These are phyloP conservation scores for Phoenix dactylifera DNA, from an alignment of 176 grass and related monocot genomes.

Conservation along the genomic window DNA sequence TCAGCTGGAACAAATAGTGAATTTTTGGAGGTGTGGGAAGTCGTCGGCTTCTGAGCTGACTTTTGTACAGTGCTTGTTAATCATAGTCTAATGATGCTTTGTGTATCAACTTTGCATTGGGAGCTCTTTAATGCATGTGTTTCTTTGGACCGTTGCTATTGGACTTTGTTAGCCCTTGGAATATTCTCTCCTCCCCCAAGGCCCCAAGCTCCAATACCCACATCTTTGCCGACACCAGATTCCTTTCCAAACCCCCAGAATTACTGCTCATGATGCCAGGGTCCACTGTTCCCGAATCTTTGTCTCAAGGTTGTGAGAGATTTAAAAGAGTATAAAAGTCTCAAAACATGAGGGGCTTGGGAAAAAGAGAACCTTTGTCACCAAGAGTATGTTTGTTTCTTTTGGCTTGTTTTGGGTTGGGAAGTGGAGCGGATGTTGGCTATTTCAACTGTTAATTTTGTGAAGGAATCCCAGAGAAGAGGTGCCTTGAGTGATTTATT, in stretches of 20 bases:
- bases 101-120: not conserved
- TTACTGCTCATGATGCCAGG: not conserved
- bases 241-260: conserved; percentile 5
- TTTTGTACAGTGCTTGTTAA: too few species aligned
- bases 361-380: too few species aligned
- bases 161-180: not conserved
- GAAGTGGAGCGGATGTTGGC: too few species aligned
- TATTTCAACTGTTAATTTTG: too few species aligned
- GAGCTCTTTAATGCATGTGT: not conserved
- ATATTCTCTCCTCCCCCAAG: conserved; percentile 6
- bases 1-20: too few species aligned
- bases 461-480: too few species aligned
- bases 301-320: not conserved
- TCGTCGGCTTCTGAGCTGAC: too few species aligned
- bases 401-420: too few species aligned
- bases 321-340: not conserved
- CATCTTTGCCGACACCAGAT: not conserved
- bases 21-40: too few species aligned
- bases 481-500: too few species aligned
- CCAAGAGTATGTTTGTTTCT: too few species aligned
- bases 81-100: conserved; percentile 1
- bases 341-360: too few species aligned
- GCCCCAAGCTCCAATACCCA: not conserved
- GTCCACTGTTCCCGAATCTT: not conserved
- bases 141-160: conserved; percentile 1